Evolutionary conservation across 2,329 filamentous ascomycete genomes (phyloP), one percentile per base, ranked within the genome.

Genomic region (Nothomitra cinnamomea): DNA sequence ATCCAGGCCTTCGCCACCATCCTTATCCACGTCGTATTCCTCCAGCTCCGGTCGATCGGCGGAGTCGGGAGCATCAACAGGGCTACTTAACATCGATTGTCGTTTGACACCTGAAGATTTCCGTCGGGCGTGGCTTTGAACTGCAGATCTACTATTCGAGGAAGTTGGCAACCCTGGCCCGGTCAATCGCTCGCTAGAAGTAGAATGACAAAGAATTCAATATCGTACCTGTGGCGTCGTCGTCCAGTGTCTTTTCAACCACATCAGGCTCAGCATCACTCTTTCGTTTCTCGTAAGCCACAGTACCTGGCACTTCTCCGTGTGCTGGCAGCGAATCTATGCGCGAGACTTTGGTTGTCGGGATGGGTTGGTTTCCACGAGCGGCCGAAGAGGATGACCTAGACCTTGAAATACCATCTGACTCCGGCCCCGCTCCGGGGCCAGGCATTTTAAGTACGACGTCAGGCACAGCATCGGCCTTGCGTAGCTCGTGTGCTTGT

Each of bases 191-290:
- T 74, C 69, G 67, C 69, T 49, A 49, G 45, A 49, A 49, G 45
- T 49, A 35, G 45, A 35, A 35, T 32, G 24, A 35, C 32, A 35
- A 35, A 10, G 10, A 49, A 41, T 2, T 19, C 17, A 52, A 7
- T 15, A 41, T 22, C 36, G 25, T 52, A 43, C 50, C 50, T 52
- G 1, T 41, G 51, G 58, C 71, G 77, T 74, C 79, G 83, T 79
- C 77, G 72, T 75, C 67, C 57, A 66, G 62, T 2, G 50, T 17
- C n/a, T 43, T 35, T 24, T 54, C 53, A 19, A 82, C 69, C 62
- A 82, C 77, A 61, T 82, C 78, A 3, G 79, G 79, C 5, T 81
- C 78, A 35, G 79, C 77, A 63, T 82, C 79, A 58, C 73, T 70
- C 21, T 63, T 68, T 57, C 78, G 69, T 60, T 74, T 71, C n/a